Evolutionary conservation across 2,329 filamentous ascomycete species (phyloP), one percentile per base, ranked within the genome.

Genomic region (Septoria linicola): DNA sequence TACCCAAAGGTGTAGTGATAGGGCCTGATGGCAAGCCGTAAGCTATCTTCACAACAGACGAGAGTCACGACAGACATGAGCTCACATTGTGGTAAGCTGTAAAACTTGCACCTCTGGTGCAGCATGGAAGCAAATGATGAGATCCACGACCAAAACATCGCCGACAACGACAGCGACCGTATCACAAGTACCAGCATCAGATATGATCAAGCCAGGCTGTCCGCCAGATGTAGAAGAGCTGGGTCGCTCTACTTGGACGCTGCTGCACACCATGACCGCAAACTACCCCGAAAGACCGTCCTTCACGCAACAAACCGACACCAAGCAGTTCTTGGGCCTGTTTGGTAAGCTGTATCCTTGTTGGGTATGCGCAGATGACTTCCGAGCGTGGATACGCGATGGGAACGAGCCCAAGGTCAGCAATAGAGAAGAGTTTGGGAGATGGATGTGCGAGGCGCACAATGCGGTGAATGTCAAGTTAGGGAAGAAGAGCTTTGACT

Each of bases 281-380:
- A 82, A 82, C 11, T 99, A 97, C 69, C 93, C 93, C 1, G 76
- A 79, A 6, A 71, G 68, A 6, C 89, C 93, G 0, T 81, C 84
- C 0, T 69, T 76, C 1, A 70, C 76, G 8, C 82, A 96, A 62
- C 89, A 96, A 68, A 73, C 75, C 23, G 87, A 96, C 62, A 85
- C 95, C 61, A 77, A 78, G 49, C 78, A 81, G 44, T 97, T 99
- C 72, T 78, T 99, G 62, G 74, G 76, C 19, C 77, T 90, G 2
- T 95, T 99, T 69, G 84, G 88, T 20, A 87, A 86, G 60, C 72
- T 97, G 16, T 99, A 99, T 67, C 93, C 93, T 3, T 99, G 93
- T 76, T 96, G 91, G 89, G 81, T 87, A 2, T 99, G 93, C 71
- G 93, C 91, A 27, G 87, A 92, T 54, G 92, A 97, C 67, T 96